phyloP scores from a whole-genome alignment of 371 early-diverging fungal genomes.

The Gilbertella persicaria region DNA sequence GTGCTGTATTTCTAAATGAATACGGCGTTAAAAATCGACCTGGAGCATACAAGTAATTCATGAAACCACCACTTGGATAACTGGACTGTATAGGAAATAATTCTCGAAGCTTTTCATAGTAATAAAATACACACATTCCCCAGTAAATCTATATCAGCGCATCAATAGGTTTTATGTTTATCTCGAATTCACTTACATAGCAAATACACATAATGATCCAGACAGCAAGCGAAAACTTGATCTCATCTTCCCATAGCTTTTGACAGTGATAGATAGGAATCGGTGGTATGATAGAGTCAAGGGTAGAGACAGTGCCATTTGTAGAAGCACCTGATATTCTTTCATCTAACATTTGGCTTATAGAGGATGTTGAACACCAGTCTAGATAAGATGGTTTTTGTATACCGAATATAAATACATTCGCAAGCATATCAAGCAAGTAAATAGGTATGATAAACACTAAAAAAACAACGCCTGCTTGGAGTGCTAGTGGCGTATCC shows the following conservation, averaged over 20 bases:
- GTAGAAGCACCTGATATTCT: background rate
- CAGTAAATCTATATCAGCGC: constrained; percentile 31
- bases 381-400: constrained; percentile 30
- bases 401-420: constrained; percentile 32
- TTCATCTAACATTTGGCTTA: constrained; percentile 1
- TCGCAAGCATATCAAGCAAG: constrained; percentile 8
- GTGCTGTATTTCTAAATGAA: background rate
- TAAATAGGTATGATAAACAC: constrained; percentile 11
- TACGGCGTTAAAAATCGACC: background rate
- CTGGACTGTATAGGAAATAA: constrained; percentile 4
- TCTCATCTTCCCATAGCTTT: constrained; percentile 44
- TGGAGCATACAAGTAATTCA: constrained; percentile 11
- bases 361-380: constrained; percentile 31
- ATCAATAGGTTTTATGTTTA: background rate
- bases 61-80: constrained; percentile 5
- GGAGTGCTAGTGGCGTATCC: constrained; percentile 3
- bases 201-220: constrained; percentile 30
- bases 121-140: constrained; percentile 40
- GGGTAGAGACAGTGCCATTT: background rate
- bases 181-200: constrained; percentile 28
- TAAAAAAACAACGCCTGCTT: constrained; percentile 4
- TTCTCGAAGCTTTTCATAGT: constrained; percentile 33
- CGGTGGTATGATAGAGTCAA: background rate
- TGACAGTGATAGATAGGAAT: constrained; percentile 29
- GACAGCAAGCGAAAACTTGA: constrained; percentile 35